Evolutionary conservation across 2,329 filamentous ascomycete genomes (phyloP).

Genomic region (Ascochyta viciae-villosae): DNA sequence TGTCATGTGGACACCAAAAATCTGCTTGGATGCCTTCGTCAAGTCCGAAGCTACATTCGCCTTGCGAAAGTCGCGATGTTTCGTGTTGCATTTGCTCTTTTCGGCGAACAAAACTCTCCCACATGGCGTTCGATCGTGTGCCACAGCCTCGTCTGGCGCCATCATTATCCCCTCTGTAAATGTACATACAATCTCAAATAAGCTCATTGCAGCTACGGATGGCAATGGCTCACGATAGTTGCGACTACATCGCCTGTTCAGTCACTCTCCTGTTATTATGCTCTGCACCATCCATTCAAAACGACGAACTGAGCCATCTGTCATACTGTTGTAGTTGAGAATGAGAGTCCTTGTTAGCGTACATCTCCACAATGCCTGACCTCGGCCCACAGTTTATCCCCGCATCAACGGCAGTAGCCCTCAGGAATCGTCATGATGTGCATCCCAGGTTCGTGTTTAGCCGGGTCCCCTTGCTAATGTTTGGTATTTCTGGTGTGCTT

Average conservation of each 20-base stretch:
- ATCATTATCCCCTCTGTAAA: neutral
- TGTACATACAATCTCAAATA: neutral
- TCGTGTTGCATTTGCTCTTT: neutral
- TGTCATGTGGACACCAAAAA: neutral
- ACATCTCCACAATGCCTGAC: constrained; percentile 22
- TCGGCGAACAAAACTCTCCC: neutral
- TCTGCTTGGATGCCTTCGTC: neutral
- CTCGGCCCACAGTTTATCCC: constrained; percentile 36
- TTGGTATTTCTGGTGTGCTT: constrained; percentile 1
- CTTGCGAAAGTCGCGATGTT: neutral
- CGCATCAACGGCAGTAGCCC: constrained; percentile 29
- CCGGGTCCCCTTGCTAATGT: neutral
- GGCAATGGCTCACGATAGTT: too few relatives aligned
- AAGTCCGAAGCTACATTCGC: neutral
- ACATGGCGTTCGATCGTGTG: neutral
- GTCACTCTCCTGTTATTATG: neutral
- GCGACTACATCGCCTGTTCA: neutral
- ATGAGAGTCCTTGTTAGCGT: constrained; percentile 1
- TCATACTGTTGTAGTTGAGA: neutral
- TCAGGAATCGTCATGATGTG: constrained; percentile 35
- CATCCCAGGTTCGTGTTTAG: neutral
- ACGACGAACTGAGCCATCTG: neutral
- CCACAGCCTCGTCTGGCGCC: too few relatives aligned
- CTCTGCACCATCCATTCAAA: neutral
- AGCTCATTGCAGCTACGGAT: neutral